Evolutionary conservation across 1,284 basidiomycete species (phyloP), one percentile per base, ranked within the genome.

Genomic region (Fomitopsis palustris): DNA sequence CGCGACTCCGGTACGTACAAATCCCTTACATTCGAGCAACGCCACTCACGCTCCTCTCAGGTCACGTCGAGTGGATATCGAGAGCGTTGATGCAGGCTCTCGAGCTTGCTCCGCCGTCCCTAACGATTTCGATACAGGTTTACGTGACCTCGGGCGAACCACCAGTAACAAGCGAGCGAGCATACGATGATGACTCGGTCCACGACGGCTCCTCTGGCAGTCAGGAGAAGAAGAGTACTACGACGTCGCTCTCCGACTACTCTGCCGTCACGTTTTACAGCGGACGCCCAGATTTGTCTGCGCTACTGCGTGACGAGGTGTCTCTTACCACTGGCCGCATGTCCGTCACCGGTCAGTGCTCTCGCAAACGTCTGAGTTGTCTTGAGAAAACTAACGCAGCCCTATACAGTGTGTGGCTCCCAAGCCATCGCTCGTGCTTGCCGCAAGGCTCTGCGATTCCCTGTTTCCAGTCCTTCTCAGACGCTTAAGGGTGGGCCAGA

Each of bases 361-460:
- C 33, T 23, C 37, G 23, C 23, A 25, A 4, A 12, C 4, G 7
- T 23, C 7, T 37, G 31, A 33, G 17, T 21, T 45, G 51, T 17
- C 41, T 7, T 1, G 23, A 31, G 4, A n/a, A n/a, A n/a, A 2
- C 27, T n/a, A 10, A 37, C 55, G 61, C n/a, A 54, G 39, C 29
- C 45, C 45, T 6, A 25, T 53, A 5, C 60, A 83, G 82, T 84
- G 0, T 83, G 81, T 54, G 81, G 82, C 8, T 78, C 82, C 0
- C 68, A 74, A 23, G 67, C 73, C 10, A 60, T 84, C 43, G 72
- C 78, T 0, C 65, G 70, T 27, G 64, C 70, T 21, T 78, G 79
- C 12, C 75, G 81, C 2, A 57, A 57, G 2, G 76, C 76, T 2
- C 62, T 83, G 53, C 67, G 75, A 10, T 72, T 75, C 39, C 71